Evolutionary conservation across 768 basidiomycete species (phyloP).

Genomic region (Russula sp.): DNA sequence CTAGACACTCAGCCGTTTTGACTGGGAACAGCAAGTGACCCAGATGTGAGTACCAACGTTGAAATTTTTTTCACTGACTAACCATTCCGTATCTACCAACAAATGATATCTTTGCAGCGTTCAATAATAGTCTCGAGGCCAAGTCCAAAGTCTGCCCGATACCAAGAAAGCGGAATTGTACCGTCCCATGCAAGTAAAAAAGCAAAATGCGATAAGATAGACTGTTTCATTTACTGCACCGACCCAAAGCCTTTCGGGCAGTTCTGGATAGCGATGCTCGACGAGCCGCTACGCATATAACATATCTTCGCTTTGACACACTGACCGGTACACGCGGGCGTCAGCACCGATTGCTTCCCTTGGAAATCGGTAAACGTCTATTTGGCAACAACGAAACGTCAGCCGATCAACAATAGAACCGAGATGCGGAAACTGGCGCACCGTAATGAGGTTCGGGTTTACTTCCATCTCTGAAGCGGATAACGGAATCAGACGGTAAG

Average conservation of each 20-base stretch:
- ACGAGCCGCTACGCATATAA: conserved; percentile 72
- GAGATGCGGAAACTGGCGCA: conserved; percentile 26
- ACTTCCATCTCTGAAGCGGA: conserved; percentile 49
- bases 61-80: not conserved
- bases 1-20: too few species aligned
- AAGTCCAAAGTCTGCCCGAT: too few species aligned
- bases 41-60: too few species aligned
- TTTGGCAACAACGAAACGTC: conserved; percentile 5
- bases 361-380: conserved; percentile 66
- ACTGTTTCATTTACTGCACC: conserved; percentile 36
- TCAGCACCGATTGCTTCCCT: conserved; percentile 58
- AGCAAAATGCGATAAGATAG: not conserved
- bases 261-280: conserved; percentile 51
- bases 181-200: not conserved
- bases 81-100: too few species aligned
- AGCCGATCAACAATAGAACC: not conserved
- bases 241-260: conserved; percentile 62
- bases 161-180: too few species aligned
- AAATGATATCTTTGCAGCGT: too few species aligned
- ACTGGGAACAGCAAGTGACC: too few species aligned
- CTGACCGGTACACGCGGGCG: conserved; percentile 49
- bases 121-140: too few species aligned
- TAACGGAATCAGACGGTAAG: not conserved
- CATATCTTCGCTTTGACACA: conserved; percentile 68
- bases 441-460: conserved; percentile 52